These are phyloP conservation scores for Rhodotorula glutinis DNA, from an alignment of 1,284 basidiomycete genomes.

Conservation along the genomic window DNA sequence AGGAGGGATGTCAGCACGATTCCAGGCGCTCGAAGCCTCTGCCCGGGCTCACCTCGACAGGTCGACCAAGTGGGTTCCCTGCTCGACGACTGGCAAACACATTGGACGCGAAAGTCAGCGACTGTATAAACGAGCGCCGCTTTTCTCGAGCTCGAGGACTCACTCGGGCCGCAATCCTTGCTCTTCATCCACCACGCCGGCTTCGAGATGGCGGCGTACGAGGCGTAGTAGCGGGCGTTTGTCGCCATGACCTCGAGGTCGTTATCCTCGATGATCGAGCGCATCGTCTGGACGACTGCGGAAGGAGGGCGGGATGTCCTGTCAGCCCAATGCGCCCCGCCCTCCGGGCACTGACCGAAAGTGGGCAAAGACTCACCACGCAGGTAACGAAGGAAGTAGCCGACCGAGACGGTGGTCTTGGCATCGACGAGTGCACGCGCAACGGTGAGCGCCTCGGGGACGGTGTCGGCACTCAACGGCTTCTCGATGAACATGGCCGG, in stretches of 20 bases:
- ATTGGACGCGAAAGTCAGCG: not conserved
- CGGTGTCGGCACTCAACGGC: constrained; percentile 42
- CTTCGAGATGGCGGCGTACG: constrained; percentile 70
- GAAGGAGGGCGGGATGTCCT: constrained; percentile 11
- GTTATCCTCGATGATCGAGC: constrained; percentile 91
- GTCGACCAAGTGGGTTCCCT: constrained; percentile 73
- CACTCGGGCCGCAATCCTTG: constrained; percentile 74
- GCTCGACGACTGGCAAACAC: constrained; percentile 65
- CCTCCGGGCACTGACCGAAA: not conserved
- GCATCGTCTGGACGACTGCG: constrained; percentile 90
- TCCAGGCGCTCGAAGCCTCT: no score
- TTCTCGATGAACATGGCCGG: constrained; percentile 45
- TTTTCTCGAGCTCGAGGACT: not conserved
- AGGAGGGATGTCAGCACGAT: no score
- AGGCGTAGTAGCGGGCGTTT: constrained; percentile 90
- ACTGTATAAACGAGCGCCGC: not conserved
- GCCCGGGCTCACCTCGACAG: not conserved
- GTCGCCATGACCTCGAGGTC: constrained; percentile 96
- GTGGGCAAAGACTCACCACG: constrained; percentile 49
- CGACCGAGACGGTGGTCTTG: constrained; percentile 81
- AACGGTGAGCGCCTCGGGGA: constrained; percentile 53
- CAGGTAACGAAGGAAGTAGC: constrained; percentile 87
- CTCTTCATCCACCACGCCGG: constrained; percentile 93
- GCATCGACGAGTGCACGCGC: constrained; percentile 87
- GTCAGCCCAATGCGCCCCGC: not conserved